phyloP scores from a whole-genome alignment of 306 rosid genomes.

The Lagenaria siceraria region DNA sequence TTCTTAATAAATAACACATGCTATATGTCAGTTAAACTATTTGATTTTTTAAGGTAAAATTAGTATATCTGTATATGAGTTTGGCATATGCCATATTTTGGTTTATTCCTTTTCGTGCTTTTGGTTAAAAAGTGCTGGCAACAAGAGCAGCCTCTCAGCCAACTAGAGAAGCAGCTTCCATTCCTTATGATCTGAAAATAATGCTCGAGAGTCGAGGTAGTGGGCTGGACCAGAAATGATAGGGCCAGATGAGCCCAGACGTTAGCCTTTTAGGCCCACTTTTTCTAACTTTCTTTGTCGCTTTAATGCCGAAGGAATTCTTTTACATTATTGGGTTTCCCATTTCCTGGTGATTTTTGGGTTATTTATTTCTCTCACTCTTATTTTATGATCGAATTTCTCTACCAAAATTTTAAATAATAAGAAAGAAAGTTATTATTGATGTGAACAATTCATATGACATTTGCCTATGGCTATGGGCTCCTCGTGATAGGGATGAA shows the following conservation, averaged over 20 bases:
- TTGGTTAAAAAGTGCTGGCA: background rate
- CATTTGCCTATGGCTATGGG: background rate
- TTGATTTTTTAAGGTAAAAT: too few species aligned
- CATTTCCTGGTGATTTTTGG: background rate
- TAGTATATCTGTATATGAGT: too few species aligned
- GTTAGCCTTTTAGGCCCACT: background rate
- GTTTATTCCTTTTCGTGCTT: background rate
- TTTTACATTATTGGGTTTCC: background rate
- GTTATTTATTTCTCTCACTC: background rate
- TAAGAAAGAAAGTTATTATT: background rate
- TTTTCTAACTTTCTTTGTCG: background rate
- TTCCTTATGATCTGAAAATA: background rate
- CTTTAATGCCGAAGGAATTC: background rate
- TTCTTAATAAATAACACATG: too few species aligned
- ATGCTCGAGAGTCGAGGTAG: background rate
- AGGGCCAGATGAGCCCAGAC: background rate
- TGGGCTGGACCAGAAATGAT: slow-evolving; percentile 3
- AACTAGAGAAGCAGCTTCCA: background rate
- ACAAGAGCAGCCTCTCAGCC: too few species aligned
- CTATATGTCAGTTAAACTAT: too few species aligned
- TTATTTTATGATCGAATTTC: background rate
- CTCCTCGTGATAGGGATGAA: background rate
- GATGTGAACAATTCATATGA: background rate
- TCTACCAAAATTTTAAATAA: background rate
- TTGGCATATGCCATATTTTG: background rate